phyloP scores from a whole-genome alignment of 768 basidiomycete genomes.

The Amanita phalloides region DNA sequence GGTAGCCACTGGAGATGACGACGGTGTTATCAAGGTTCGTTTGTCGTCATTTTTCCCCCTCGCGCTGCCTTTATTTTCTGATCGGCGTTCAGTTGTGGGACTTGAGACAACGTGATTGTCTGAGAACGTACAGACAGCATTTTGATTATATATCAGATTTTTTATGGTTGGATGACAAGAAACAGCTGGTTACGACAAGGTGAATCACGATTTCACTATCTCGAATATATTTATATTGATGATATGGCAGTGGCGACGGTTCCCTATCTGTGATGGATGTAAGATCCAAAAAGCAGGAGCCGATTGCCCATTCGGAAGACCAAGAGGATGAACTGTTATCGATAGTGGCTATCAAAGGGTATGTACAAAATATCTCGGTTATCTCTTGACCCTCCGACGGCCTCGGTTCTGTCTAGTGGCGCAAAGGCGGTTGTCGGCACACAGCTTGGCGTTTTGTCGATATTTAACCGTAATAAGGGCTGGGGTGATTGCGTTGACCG shows the following conservation, averaged over 20 bases:
- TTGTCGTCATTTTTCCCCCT: neutral
- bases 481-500: slow-evolving; percentile 92
- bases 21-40: slow-evolving; percentile 82
- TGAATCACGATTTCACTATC: slow-evolving; percentile 19
- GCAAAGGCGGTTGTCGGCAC: slow-evolving; percentile 83
- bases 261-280: slow-evolving; percentile 90
- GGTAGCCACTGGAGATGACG: slow-evolving; percentile 84
- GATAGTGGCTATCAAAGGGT: slow-evolving; percentile 78
- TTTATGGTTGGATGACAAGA: slow-evolving; percentile 74
- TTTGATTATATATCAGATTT: slow-evolving; percentile 95
- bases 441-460: slow-evolving; percentile 78
- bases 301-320: slow-evolving; percentile 83
- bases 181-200: slow-evolving; percentile 84
- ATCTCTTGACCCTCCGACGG: neutral
- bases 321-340: slow-evolving; percentile 93
- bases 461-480: slow-evolving; percentile 81
- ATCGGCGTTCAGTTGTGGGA: slow-evolving; percentile 70
- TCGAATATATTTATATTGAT: neutral
- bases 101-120: slow-evolving; percentile 52
- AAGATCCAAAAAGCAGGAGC: slow-evolving; percentile 67
- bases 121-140: slow-evolving; percentile 73
- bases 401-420: slow-evolving; percentile 29
- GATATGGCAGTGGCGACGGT: slow-evolving; percentile 66
- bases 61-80: neutral
- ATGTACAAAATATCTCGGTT: slow-evolving; percentile 12